phyloP scores from a whole-genome alignment of 2,329 filamentous ascomycete species.

The Chaetomiaceae sp. region DNA sequence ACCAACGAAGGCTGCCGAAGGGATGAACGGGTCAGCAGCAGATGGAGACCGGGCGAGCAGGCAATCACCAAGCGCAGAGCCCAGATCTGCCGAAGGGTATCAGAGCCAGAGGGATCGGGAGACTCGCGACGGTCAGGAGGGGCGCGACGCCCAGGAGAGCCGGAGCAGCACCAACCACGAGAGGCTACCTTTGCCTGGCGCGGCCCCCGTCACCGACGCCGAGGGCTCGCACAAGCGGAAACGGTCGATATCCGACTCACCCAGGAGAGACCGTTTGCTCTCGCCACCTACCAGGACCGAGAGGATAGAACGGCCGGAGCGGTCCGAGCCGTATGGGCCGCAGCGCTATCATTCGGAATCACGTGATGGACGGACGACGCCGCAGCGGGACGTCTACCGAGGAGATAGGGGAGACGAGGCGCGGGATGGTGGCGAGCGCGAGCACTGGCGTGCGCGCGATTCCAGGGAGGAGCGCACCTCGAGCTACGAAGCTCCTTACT shows the following conservation, averaged over 20 bases:
- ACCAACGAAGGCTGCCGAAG: conserved; percentile 40
- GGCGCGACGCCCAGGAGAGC: background rate
- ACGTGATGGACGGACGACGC: conserved; percentile 41
- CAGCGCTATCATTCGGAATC: conserved; percentile 24
- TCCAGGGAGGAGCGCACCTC: conserved; percentile 44
- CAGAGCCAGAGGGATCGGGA: conserved; percentile 35
- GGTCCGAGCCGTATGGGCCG: conserved; percentile 19
- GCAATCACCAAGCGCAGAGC: conserved; percentile 23
- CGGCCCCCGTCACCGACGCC: conserved; percentile 39
- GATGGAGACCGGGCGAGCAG: conserved; percentile 29
- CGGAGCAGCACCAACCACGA: conserved; percentile 42
- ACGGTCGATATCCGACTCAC: conserved; percentile 60
- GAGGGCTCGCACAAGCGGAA: conserved; percentile 61
- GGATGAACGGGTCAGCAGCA: conserved; percentile 29
- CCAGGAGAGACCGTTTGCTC: conserved; percentile 34
- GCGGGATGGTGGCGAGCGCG: conserved; percentile 40
- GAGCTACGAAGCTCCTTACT: conserved; percentile 45
- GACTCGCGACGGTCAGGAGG: conserved; percentile 21
- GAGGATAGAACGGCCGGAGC: conserved; percentile 9
- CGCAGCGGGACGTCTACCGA: conserved; percentile 35
- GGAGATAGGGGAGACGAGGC: conserved; percentile 19
- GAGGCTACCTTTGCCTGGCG: conserved; percentile 36
- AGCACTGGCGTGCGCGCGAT: conserved; percentile 48
- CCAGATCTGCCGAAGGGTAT: conserved; percentile 27
- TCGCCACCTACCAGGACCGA: conserved; percentile 20